Conservation (phyloP, 2,329 filamentous ascomycete genomes). For the Myriosclerotinia curreyana region DNA sequence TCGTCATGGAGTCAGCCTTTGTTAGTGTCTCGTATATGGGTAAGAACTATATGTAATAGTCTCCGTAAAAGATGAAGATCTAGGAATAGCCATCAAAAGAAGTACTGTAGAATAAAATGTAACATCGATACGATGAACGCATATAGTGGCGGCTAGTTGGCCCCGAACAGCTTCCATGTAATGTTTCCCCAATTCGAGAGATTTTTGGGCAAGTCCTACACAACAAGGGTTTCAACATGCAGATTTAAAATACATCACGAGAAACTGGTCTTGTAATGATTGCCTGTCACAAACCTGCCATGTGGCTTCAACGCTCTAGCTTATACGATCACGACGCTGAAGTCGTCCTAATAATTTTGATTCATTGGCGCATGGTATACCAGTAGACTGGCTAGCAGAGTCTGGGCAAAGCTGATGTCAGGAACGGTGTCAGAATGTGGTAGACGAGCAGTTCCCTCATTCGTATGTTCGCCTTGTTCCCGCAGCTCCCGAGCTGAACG, state of each 20-base stretch:
- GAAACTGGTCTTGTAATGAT: conserved; percentile 5
- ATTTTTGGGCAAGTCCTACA: neutral
- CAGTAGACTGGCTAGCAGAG: neutral
- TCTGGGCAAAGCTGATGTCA: conserved; percentile 18
- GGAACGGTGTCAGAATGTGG: conserved; percentile 16
- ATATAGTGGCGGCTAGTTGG: neutral
- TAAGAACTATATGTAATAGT: conserved; percentile 8
- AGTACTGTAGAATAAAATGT: neutral
- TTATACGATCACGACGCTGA: neutral
- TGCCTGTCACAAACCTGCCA: neutral
- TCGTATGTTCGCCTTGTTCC: neutral
- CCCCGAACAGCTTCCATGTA: neutral
- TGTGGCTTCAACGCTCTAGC: conserved; percentile 10
- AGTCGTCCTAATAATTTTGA: neutral
- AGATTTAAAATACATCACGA: neutral
- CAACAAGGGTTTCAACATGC: neutral
- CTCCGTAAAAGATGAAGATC: neutral
- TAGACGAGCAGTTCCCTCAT: conserved; percentile 11
- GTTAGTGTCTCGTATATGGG: conserved; percentile 11
- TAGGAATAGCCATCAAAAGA: neutral
- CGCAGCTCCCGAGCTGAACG: conserved; percentile 9
- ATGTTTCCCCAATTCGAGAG: neutral
- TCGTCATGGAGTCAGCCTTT: conserved; percentile 5
- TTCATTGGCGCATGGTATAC: conserved; percentile 3
- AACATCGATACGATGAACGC: conserved; percentile 2